Evolutionary conservation across 2,329 filamentous ascomycete species (phyloP).

Genomic region (Trichoderma lentiforme): DNA sequence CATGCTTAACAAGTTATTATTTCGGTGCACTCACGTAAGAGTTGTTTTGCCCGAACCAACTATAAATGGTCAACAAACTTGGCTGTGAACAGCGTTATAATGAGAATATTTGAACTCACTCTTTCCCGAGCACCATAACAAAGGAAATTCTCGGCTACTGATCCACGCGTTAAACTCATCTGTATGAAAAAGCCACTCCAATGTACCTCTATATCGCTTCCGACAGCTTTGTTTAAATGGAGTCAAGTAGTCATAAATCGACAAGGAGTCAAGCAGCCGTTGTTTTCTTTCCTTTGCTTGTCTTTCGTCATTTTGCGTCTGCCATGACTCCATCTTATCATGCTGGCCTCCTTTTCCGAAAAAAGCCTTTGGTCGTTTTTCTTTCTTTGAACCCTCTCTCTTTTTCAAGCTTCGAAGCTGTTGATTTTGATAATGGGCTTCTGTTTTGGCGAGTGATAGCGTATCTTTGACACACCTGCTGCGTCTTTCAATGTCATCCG

Average conservation of each 20-base stretch:
- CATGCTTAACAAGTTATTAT: not conserved
- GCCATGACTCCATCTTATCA: not conserved
- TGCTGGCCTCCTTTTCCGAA: not conserved
- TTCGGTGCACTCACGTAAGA: slow-evolving; percentile 8
- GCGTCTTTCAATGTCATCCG: not conserved
- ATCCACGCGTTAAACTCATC: slow-evolving; percentile 28
- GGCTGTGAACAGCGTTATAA: too few species aligned
- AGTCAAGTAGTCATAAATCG: slow-evolving; percentile 25
- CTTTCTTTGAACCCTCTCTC: not conserved
- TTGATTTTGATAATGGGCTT: not conserved
- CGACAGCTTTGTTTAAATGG: slow-evolving; percentile 28
- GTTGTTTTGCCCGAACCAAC: slow-evolving; percentile 30
- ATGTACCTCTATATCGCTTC: slow-evolving; percentile 28
- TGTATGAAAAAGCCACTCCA: slow-evolving; percentile 28
- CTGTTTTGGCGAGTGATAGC: not conserved
- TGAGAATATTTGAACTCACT: slow-evolving; percentile 22
- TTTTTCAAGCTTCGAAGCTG: too few species aligned
- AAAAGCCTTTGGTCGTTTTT: rapidly evolving
- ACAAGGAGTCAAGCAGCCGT: slow-evolving; percentile 29
- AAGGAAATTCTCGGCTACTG: not conserved
- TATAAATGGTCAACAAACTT: not conserved
- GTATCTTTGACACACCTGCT: not conserved
- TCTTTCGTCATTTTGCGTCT: not conserved
- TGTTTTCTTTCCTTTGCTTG: slow-evolving; percentile 20
- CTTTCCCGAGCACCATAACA: slow-evolving; percentile 33